Conservation (phyloP, 306 rosid species). For the Macrotyloma uniflorum region DNA sequence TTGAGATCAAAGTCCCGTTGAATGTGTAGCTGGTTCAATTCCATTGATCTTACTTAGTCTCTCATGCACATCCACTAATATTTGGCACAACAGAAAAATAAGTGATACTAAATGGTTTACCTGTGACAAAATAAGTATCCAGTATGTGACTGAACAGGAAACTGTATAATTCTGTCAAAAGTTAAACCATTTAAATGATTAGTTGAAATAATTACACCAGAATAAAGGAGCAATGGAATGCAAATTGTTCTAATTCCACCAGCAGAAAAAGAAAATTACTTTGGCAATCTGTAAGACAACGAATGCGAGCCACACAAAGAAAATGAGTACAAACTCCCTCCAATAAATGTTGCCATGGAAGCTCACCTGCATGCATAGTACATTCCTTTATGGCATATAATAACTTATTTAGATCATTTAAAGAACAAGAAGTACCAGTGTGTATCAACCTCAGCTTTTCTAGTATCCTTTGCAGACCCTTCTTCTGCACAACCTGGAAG, state of each 20-base stretch:
- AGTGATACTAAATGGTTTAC: conserved; percentile 39
- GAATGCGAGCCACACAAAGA: conserved; percentile 70
- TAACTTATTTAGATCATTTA: not conserved
- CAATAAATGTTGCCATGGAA: conserved; percentile 59
- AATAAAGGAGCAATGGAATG: not conserved
- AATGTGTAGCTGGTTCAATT: not conserved
- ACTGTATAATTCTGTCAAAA: conserved; percentile 51
- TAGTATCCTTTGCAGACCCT: conserved; percentile 27
- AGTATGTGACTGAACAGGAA: conserved; percentile 63
- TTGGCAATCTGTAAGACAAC: conserved; percentile 64
- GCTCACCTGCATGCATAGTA: conserved; percentile 47
- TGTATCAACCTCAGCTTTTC: conserved; percentile 50
- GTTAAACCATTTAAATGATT: not conserved
- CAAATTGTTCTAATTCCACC: not conserved
- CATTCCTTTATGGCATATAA: conserved; percentile 10
- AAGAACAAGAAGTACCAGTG: not conserved
- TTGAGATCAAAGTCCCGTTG: not conserved
- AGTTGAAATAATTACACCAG: conserved; percentile 15
- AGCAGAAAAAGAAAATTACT: conserved; percentile 44
- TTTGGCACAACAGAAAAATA: not conserved
- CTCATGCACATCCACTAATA: not conserved
- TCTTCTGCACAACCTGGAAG: conserved; percentile 58
- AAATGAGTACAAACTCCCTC: conserved; percentile 75
- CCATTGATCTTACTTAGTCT: not conserved
- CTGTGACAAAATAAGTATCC: conserved; percentile 70